Conservation (phyloP, 1,139 yeast species). For the Kurtzmaniella quercitrusa region DNA sequence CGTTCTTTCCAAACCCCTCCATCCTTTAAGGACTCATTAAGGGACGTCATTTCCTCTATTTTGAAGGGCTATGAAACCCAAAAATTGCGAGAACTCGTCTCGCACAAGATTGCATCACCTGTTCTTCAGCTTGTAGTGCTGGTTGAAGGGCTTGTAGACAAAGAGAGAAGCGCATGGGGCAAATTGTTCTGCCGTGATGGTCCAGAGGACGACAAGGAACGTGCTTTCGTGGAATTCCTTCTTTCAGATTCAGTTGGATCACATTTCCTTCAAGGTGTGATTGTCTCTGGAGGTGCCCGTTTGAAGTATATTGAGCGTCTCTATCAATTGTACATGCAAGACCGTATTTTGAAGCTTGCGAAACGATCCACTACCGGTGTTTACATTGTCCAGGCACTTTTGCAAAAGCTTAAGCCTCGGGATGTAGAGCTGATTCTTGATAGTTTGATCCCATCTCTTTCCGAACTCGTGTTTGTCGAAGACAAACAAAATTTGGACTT, state of each 20-base stretch:
- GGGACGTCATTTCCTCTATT: constrained; percentile 20
- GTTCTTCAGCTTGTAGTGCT: constrained; percentile 76
- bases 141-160: constrained; percentile 76
- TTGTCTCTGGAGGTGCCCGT: constrained; percentile 60
- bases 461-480: constrained; percentile 49
- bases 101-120: constrained; percentile 82
- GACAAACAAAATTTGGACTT: constrained; percentile 62
- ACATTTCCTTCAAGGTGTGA: constrained; percentile 74
- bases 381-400: constrained; percentile 69
- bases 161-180: constrained; percentile 67
- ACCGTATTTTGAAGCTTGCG: constrained; percentile 66
- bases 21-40: constrained; percentile 62
- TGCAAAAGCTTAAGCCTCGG: constrained; percentile 55
- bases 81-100: constrained; percentile 64
- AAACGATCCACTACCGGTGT: constrained; percentile 79
- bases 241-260: constrained; percentile 88
- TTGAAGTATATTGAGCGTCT: constrained; percentile 66
- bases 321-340: constrained; percentile 68
- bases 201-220: constrained; percentile 58
- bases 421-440: constrained; percentile 65
- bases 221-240: constrained; percentile 77
- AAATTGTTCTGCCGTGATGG: constrained; percentile 37
- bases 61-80: constrained; percentile 42
- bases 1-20: constrained; percentile 68
- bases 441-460: constrained; percentile 62